A percentile compares a stretch with the other conserved stretches of the same genome.
phyloP scores from a whole-genome alignment of 192 early-diverging fungal genomes.

The Gamsiella multidivaricata region DNA sequence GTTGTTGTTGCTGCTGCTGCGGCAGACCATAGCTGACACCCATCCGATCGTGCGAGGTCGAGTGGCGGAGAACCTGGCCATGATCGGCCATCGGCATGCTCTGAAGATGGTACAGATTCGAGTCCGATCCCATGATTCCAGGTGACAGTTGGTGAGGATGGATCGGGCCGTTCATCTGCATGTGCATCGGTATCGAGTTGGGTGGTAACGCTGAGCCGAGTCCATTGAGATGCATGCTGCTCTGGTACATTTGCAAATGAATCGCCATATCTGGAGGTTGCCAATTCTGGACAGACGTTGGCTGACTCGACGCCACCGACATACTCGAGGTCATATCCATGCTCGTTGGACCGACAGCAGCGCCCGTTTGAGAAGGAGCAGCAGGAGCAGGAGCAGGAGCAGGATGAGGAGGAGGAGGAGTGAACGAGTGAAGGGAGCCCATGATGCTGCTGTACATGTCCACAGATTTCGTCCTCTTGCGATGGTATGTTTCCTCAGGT shows the following conservation, averaged over 20 bases:
- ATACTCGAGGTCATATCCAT: slow-evolving; percentile 22
- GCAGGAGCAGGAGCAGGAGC: no score
- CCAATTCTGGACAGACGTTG: slow-evolving; percentile 49
- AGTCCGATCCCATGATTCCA: slow-evolving; percentile 8
- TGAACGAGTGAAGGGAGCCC: slow-evolving; percentile 25
- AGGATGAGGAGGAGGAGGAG: slow-evolving; percentile 8
- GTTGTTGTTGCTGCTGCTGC: slow-evolving; percentile 13
- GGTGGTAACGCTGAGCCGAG: slow-evolving; percentile 31
- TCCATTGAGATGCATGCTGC: slow-evolving; percentile 33
- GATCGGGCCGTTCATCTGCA: slow-evolving; percentile 38
- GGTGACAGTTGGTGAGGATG: slow-evolving; percentile 24
- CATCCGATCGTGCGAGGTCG: slow-evolving; percentile 37
- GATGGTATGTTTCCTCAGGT: slow-evolving; percentile 41
- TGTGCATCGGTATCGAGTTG: slow-evolving; percentile 28
- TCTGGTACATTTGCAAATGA: slow-evolving; percentile 44
- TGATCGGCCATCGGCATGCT: slow-evolving; percentile 19
- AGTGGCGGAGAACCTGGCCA: slow-evolving; percentile 34
- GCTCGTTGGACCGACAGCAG: background rate
- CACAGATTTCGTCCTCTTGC: slow-evolving; percentile 51
- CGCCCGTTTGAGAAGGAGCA: no score
- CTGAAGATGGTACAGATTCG: slow-evolving; percentile 27
- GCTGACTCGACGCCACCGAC: slow-evolving; percentile 17
- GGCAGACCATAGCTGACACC: slow-evolving; percentile 24
- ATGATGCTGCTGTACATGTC: slow-evolving; percentile 50
- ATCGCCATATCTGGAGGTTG: slow-evolving; percentile 53